Percentiles rank a stretch among this genome's conserved stretches.
Evolutionary conservation across 1,284 basidiomycete species (phyloP).

Genomic region (Trichosporon sp.): DNA sequence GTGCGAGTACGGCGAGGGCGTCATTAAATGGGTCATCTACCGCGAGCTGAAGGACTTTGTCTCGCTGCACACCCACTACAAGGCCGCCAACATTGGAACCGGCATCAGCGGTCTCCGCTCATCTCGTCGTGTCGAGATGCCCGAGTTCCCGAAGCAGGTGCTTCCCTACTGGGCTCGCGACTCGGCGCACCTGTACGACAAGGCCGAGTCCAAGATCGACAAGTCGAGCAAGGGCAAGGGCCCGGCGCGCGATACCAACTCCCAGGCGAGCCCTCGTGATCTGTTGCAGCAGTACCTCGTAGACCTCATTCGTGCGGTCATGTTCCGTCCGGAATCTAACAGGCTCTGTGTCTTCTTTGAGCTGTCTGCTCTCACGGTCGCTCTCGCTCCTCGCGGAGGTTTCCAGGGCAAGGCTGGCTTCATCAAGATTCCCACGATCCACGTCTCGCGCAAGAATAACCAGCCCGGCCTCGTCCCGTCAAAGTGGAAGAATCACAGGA

Average conservation of each 20-base stretch:
- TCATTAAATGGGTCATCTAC: conserved; percentile 93
- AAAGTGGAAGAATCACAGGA: conserved; percentile 69
- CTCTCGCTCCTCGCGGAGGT: conserved; percentile 80
- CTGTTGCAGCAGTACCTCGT: conserved; percentile 87
- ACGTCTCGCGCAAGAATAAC: conserved; percentile 58
- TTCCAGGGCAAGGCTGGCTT: conserved; percentile 82
- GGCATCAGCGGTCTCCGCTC: conserved; percentile 59
- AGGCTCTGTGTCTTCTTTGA: conserved; percentile 93
- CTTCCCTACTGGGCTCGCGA: conserved; percentile 67
- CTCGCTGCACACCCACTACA: conserved; percentile 86
- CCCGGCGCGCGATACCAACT: conserved; percentile 32
- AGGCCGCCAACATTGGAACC: conserved; percentile 71
- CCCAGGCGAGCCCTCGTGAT: conserved; percentile 64
- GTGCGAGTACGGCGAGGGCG: conserved; percentile 96
- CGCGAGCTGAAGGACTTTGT: conserved; percentile 91
- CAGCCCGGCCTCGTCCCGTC: conserved; percentile 55
- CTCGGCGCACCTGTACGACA: conserved; percentile 61
- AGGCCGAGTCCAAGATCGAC: conserved; percentile 36
- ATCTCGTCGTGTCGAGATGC: conserved; percentile 72
- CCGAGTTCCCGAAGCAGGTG: conserved; percentile 79
- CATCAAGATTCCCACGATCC: conserved; percentile 61
- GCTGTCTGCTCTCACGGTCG: conserved; percentile 83
- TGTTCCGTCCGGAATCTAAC: conserved; percentile 95
- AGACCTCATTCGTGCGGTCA: conserved; percentile 83
- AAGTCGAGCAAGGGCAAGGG: background rate